phyloP scores from a whole-genome alignment of 2,329 filamentous ascomycete species.

The Cordyceps cicadae region DNA sequence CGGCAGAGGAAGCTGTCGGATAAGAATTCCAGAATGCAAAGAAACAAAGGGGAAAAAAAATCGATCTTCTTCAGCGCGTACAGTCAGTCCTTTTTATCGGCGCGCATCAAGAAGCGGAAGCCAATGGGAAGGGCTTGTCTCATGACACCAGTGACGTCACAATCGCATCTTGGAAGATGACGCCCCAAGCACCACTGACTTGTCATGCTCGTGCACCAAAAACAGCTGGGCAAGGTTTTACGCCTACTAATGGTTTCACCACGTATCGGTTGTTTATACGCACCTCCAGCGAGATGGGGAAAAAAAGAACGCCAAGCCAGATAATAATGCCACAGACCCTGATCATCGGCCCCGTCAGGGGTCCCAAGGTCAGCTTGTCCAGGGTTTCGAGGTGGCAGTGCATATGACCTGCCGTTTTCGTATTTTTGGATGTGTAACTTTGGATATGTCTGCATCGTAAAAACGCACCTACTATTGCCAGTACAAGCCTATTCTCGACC shows the following conservation, averaged over 20 bases:
- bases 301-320: not conserved
- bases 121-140: not conserved
- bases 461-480: too few relatives aligned
- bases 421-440: too few relatives aligned
- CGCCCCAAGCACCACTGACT: not conserved
- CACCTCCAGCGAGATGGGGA: not conserved
- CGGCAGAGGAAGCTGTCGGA: too few relatives aligned
- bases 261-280: not conserved
- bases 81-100: too few relatives aligned
- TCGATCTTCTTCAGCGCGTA: too few relatives aligned
- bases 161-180: not conserved
- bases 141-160: constrained; percentile 1
- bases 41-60: too few relatives aligned
- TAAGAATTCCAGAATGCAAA: too few relatives aligned
- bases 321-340: not conserved
- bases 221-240: not conserved
- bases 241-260: not conserved
- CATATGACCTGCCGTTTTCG: not conserved
- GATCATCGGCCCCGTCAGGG: not conserved
- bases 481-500: too few relatives aligned
- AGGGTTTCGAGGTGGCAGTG: not conserved
- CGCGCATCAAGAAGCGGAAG: too few relatives aligned
- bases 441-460: too few relatives aligned
- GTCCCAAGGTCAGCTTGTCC: not conserved
- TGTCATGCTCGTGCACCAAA: not conserved